Evolutionary conservation across 2,329 filamentous ascomycete genomes (phyloP).

Genomic region (Fonsecaea multimorphosa): DNA sequence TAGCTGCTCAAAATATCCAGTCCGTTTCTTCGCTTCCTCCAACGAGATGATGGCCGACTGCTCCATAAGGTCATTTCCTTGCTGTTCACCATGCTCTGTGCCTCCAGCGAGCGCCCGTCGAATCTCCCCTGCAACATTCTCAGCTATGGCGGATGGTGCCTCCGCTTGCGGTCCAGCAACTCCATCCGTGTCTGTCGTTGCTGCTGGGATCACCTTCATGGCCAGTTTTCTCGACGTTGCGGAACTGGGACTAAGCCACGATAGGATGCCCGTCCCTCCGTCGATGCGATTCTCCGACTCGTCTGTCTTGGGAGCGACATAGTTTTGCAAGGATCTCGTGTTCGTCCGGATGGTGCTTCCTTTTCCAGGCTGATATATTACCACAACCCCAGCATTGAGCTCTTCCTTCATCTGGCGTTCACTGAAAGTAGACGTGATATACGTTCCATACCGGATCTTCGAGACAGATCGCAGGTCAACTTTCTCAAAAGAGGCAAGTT

Average conservation of each 20-base stretch:
- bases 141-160: slow-evolving; percentile 56
- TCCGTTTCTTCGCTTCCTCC: slow-evolving; percentile 83
- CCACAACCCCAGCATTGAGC: slow-evolving; percentile 81
- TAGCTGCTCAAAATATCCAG: slow-evolving; percentile 82
- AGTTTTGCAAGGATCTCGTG: slow-evolving; percentile 73
- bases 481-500: slow-evolving; percentile 89
- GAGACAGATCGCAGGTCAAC: slow-evolving; percentile 77
- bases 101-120: slow-evolving; percentile 65
- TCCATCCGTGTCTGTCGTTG: slow-evolving; percentile 23
- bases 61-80: slow-evolving; percentile 51
- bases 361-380: slow-evolving; percentile 75
- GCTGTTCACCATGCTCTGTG: slow-evolving; percentile 34
- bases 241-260: slow-evolving; percentile 45
- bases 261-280: slow-evolving; percentile 51
- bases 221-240: slow-evolving; percentile 47
- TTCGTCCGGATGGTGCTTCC: slow-evolving; percentile 79
- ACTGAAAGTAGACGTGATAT: slow-evolving; percentile 87
- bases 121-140: slow-evolving; percentile 76
- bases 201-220: slow-evolving; percentile 50
- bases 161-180: not conserved
- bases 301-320: slow-evolving; percentile 55
- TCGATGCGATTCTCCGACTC: slow-evolving; percentile 32
- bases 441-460: slow-evolving; percentile 78
- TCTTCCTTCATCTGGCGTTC: slow-evolving; percentile 75
- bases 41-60: slow-evolving; percentile 78